Conservation (phyloP, 352 stramenopile species). For the Phytophthora foliorum region DNA sequence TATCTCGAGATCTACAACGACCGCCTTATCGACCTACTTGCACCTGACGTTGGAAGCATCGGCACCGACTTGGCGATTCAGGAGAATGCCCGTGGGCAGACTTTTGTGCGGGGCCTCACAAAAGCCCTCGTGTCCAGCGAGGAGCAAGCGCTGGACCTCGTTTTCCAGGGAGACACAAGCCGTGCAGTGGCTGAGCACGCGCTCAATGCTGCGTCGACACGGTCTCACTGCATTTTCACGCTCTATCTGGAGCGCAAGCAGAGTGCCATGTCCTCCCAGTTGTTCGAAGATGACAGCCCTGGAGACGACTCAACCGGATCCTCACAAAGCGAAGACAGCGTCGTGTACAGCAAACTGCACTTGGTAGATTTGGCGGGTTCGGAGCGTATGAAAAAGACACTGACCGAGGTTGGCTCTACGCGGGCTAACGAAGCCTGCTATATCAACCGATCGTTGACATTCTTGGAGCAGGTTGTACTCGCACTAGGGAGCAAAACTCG, state of each 20-base stretch:
- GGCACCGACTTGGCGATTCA: conserved; percentile 57
- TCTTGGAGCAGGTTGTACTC: conserved; percentile 90
- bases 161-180: conserved; percentile 85
- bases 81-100: conserved; percentile 73
- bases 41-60: conserved; percentile 13
- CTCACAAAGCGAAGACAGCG: conserved; percentile 10
- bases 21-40: conserved; percentile 88
- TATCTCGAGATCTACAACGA: conserved; percentile 95
- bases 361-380: conserved; percentile 93
- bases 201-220: conserved; percentile 79
- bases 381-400: conserved; percentile 93
- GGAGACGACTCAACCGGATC: not conserved
- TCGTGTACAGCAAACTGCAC: conserved; percentile 91
- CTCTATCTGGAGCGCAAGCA: conserved; percentile 72
- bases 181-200: conserved; percentile 84
- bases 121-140: conserved; percentile 67
- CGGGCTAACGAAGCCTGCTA: conserved; percentile 59
- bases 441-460: conserved; percentile 79
- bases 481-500: conserved; percentile 92
- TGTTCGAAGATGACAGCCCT: conserved; percentile 24
- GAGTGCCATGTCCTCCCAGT: conserved; percentile 36
- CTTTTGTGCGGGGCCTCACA: conserved; percentile 70
- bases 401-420: conserved; percentile 46
- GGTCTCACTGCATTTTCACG: conserved; percentile 87
- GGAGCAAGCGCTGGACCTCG: conserved; percentile 78